Conservation (phyloP, 2,329 filamentous ascomycete species). For the Talaromyces atroroseus region DNA sequence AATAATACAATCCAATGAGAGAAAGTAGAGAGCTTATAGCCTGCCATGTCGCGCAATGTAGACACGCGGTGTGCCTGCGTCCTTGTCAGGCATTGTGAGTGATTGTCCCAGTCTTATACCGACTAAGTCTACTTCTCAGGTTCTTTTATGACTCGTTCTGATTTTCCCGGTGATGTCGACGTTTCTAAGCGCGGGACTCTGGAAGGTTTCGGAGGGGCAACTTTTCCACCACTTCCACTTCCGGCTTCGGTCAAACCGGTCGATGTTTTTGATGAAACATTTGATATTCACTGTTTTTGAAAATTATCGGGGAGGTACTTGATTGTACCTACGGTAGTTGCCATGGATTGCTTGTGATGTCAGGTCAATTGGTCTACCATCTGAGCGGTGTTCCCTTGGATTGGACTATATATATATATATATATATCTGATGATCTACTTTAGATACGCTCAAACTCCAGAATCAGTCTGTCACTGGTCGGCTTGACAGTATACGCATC, state of each 20-base stretch:
- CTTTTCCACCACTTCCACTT: background rate
- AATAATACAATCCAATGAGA: background rate
- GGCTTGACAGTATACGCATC: conserved; percentile 62
- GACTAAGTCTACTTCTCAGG: background rate
- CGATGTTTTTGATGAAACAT: background rate
- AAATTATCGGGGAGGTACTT: too few species aligned
- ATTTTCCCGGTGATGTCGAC: background rate
- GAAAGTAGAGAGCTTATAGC: background rate
- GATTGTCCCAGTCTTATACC: background rate
- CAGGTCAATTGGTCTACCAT: background rate
- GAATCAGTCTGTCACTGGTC: conserved; percentile 51
- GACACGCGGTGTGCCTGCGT: conserved; percentile 34
- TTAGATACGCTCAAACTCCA: conserved; percentile 46
- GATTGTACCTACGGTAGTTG: too few species aligned
- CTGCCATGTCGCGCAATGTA: conserved; percentile 36
- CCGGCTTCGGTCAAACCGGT: background rate
- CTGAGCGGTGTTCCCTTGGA: background rate
- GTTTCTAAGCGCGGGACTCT: background rate
- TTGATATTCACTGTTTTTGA: background rate
- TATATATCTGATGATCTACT: background rate
- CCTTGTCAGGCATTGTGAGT: conserved; percentile 30
- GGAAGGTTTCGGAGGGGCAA: background rate
- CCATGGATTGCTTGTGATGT: background rate
- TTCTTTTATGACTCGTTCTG: background rate
- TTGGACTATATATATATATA: background rate